phyloP scores from a whole-genome alignment of 192 early-diverging fungal genomes.

The Podila verticillata region DNA sequence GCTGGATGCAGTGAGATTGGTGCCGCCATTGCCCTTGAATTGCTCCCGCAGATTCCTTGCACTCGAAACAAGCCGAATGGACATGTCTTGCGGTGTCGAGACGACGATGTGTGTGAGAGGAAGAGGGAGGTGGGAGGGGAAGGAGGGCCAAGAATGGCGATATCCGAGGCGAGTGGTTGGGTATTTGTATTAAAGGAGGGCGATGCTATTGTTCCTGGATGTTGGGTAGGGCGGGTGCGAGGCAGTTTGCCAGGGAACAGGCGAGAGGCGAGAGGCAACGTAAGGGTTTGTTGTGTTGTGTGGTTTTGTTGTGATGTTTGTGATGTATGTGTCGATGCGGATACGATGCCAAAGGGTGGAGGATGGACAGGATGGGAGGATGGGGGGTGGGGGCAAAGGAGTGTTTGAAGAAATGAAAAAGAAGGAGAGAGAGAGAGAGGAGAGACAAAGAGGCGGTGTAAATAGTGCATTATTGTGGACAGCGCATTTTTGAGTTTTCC shows the following conservation, averaged over 20 bases:
- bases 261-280: too few relatives aligned
- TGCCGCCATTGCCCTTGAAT: slow-evolving; percentile 26
- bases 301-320: too few relatives aligned
- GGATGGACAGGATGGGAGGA: not conserved
- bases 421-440: not conserved
- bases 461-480: not conserved
- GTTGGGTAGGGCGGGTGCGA: not conserved
- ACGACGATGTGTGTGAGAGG: not conserved
- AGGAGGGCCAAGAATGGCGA: not conserved
- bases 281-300: too few relatives aligned
- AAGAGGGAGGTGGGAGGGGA: not conserved
- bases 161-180: too few relatives aligned
- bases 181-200: too few relatives aligned
- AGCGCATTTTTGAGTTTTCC: not conserved
- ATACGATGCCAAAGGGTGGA: not conserved
- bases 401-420: not conserved
- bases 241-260: not conserved
- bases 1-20: slow-evolving; percentile 21
- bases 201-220: slow-evolving; percentile 1
- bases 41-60: slow-evolving; percentile 46
- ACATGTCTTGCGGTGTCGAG: slow-evolving; percentile 12
- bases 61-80: slow-evolving; percentile 44
- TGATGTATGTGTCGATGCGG: too few relatives aligned
- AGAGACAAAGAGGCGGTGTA: not conserved
- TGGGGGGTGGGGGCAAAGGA: not conserved